Conservation (phyloP, 2,329 filamentous ascomycete genomes). For the Phialocephala sp. region DNA sequence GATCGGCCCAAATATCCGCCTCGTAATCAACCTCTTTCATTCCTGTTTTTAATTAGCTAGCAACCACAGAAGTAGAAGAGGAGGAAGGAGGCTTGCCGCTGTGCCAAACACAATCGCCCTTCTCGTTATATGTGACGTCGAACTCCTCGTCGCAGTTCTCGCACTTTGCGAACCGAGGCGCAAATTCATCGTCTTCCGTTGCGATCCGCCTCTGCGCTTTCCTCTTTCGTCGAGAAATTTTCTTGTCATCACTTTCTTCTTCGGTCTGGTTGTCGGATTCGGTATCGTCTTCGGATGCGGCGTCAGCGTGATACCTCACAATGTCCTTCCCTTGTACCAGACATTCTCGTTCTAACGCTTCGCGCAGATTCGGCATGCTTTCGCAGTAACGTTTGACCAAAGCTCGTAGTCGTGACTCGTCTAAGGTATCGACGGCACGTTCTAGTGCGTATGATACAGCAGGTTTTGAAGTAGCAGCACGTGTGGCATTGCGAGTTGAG, state of each 20-base stretch:
- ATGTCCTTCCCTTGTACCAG: conserved; percentile 10
- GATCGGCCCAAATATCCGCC: conserved; percentile 27
- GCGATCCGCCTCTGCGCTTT: neutral
- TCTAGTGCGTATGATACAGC: neutral
- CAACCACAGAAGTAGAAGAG: neutral
- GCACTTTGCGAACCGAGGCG: conserved; percentile 17
- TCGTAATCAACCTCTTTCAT: conserved; percentile 18
- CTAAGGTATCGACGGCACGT: neutral
- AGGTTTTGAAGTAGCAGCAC: neutral
- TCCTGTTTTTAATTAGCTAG: conserved; percentile 4
- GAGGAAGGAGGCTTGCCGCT: conserved; percentile 2
- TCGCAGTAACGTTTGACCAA: neutral
- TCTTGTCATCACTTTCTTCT: neutral
- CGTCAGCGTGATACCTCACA: conserved; percentile 17
- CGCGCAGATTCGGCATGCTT: conserved; percentile 4
- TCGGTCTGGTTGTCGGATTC: neutral
- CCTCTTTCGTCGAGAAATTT: neutral
- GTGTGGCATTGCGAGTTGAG: neutral
- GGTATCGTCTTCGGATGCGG: conserved; percentile 14
- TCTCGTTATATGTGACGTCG: conserved; percentile 17
- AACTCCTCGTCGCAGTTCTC: conserved; percentile 26
- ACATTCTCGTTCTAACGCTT: neutral
- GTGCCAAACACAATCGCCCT: conserved; percentile 25
- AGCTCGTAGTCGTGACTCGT: neutral
- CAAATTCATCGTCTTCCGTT: conserved; percentile 2